Evolutionary conservation across 139 green algal species (phyloP).

Genomic region (Coelastrella sp.): DNA sequence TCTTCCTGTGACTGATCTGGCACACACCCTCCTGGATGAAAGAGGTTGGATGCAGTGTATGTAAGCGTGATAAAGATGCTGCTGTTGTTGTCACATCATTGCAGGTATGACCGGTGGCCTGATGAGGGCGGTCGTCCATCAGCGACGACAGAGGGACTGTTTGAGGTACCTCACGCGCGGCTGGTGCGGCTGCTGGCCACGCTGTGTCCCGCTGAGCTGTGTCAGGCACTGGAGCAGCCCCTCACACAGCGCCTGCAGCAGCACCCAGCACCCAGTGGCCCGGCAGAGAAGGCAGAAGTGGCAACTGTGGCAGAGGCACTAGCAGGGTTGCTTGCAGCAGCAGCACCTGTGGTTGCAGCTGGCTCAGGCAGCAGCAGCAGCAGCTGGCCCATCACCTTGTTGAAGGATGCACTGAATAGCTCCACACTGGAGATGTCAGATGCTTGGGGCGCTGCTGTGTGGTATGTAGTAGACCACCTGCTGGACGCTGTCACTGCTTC

Average conservation of each 20-base stretch:
- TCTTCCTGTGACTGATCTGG: no score
- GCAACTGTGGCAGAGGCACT: slow-evolving; percentile 71
- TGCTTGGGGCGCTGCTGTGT: slow-evolving; percentile 61
- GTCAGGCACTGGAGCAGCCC: slow-evolving; percentile 15
- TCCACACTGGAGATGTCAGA: slow-evolving; percentile 70
- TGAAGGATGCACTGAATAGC: slow-evolving; percentile 44
- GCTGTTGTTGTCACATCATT: not conserved
- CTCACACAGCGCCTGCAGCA: slow-evolving; percentile 48
- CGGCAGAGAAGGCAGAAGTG: slow-evolving; percentile 61
- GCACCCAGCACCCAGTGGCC: slow-evolving; percentile 39
- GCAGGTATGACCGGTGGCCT: slow-evolving; percentile 50
- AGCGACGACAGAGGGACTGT: slow-evolving; percentile 62
- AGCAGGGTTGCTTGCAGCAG: slow-evolving; percentile 71
- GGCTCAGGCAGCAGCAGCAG: slow-evolving; percentile 24
- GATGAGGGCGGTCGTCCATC: slow-evolving; percentile 38
- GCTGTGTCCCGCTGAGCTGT: slow-evolving; percentile 44
- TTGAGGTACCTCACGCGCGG: slow-evolving; percentile 63
- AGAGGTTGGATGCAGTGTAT: no score
- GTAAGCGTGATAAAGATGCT: not conserved
- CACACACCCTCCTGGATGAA: no score
- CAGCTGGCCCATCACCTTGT: slow-evolving; percentile 50
- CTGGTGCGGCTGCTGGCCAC: slow-evolving; percentile 61
- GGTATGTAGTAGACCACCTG: slow-evolving; percentile 59
- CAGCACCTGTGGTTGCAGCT: slow-evolving; percentile 4
- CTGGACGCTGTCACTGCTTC: not conserved